A percentile compares a stretch with the other conserved stretches of the same genome.
Evolutionary conservation across 2,329 filamentous ascomycete genomes (phyloP).

Genomic region (Thelonectria olida): DNA sequence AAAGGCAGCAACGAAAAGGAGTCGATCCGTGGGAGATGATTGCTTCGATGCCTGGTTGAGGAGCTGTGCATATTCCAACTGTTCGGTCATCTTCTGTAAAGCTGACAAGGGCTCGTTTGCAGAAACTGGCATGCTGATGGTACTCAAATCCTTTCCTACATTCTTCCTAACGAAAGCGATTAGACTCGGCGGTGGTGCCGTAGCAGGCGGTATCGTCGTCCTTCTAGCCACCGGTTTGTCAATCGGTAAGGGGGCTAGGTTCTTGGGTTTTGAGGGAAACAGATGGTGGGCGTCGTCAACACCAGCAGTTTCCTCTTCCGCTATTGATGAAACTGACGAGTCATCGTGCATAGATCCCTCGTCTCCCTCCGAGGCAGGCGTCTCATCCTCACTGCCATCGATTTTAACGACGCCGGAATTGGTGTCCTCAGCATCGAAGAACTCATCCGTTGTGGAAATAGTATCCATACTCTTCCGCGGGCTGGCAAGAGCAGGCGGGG

Average conservation of each 20-base stretch:
- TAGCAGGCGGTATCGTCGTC: constrained; percentile 75
- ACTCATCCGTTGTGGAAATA: constrained; percentile 80
- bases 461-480: constrained; percentile 80
- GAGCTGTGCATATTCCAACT: constrained; percentile 88
- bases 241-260: constrained; percentile 80
- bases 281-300: constrained; percentile 69
- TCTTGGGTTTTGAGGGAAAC: constrained; percentile 81
- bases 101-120: constrained; percentile 92
- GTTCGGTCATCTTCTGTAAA: constrained; percentile 88
- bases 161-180: constrained; percentile 97
- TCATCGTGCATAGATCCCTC: constrained; percentile 63
- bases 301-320: constrained; percentile 65
- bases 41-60: constrained; percentile 78
- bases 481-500: constrained; percentile 56
- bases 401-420: constrained; percentile 79
- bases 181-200: constrained; percentile 84
- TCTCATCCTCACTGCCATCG: constrained; percentile 74
- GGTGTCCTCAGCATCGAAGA: constrained; percentile 85
- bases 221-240: constrained; percentile 72
- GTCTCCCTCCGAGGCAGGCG: constrained; percentile 63
- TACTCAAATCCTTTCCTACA: constrained; percentile 95
- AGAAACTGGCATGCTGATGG: constrained; percentile 97
- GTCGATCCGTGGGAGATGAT: constrained; percentile 70
- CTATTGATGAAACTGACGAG: constrained; percentile 68
- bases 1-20: constrained; percentile 89